Evolutionary conservation across 2,329 filamentous ascomycete genomes (phyloP).

Genomic region (Pseudocercospora crystallina): DNA sequence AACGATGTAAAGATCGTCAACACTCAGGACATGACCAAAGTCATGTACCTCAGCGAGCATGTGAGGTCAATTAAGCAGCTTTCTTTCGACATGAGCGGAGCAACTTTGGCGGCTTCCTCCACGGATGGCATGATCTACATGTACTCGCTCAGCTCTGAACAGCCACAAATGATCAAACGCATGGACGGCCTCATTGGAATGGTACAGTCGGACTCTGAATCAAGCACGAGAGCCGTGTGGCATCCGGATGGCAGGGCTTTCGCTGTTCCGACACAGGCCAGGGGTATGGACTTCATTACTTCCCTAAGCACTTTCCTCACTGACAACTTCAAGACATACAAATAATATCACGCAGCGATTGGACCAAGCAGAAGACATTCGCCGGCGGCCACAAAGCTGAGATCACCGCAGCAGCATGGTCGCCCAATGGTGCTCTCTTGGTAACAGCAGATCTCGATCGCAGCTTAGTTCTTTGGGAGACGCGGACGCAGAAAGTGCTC

Average conservation of each 20-base stretch:
- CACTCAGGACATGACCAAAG: constrained; percentile 71
- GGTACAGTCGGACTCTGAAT: constrained; percentile 73
- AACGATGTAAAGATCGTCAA: constrained; percentile 86
- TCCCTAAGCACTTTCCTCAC: background rate
- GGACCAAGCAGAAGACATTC: constrained; percentile 82
- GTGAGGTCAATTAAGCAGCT: constrained; percentile 83
- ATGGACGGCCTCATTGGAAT: constrained; percentile 82
- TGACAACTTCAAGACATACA: constrained; percentile 61
- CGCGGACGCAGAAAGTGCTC: constrained; percentile 78
- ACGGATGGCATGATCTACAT: constrained; percentile 88
- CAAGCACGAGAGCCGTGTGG: constrained; percentile 76
- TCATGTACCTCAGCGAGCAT: constrained; percentile 78
- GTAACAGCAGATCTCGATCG: constrained; percentile 60
- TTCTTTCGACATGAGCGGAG: constrained; percentile 78
- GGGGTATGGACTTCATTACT: constrained; percentile 36
- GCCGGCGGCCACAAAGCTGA: constrained; percentile 76
- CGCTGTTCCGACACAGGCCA: constrained; percentile 76
- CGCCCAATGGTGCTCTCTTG: constrained; percentile 86
- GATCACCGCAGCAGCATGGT: constrained; percentile 87
- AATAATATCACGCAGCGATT: constrained; percentile 83
- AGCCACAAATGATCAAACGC: constrained; percentile 78
- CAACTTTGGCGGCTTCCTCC: constrained; percentile 75
- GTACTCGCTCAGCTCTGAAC: constrained; percentile 75
- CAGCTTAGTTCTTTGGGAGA: constrained; percentile 81
- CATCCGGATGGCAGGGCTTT: constrained; percentile 94